Base-by-base conservation (phyloP, 495 filamentous ascomycete genomes). In the Hypoxylon lenormandii region DNA sequence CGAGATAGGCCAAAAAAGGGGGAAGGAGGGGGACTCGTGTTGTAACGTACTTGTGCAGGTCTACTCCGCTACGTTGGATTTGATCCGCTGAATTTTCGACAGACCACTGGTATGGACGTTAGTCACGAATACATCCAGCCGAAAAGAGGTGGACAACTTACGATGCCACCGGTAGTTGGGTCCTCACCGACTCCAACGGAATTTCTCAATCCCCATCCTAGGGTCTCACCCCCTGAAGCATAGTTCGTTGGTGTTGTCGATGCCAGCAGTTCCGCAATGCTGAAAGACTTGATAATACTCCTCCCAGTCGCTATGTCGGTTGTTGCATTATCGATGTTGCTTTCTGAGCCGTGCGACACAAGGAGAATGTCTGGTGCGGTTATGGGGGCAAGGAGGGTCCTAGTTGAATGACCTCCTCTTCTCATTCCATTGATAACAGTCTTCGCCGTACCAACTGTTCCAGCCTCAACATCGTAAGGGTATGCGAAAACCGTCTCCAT, bases 61-160 rank as follows among this genome's bases (percentile, higher is more conserved):
- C 86, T 18, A 81, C 69, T 7, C 81, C 82, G 45, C 80, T 72
- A 13, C 88, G 77, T 3, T 59, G 70, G 36, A 90, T 79, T 4
- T 89, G 56, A 72, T 91, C 89, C 1, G 84, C 86, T 3, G 83
- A 87, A 71, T 91, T 92, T 72, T 91, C 89, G 11, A 91, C 89
- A 3, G 82, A 84, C 77, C 84, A 90, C 69, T 78, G 47, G 74
- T 76, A 49, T 78, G 65, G 13, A 78, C 72, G 53, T 71, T 59
- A 47, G 45, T 37, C 8, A 22, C 15, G 43, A 12, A 10, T 0
- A 51, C 13, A n/a, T 46, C 38, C 8, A 37, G 10, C 7, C 4
- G 10, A 61, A 2, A 38, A 21, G 4, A 38, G 6, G 8, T 22
- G 5, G 15, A 6, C 5, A 45, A 8, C 49, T 11, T 48, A 63